phyloP scores from a whole-genome alignment of 768 basidiomycete genomes.

The Kwoniella sp. region DNA sequence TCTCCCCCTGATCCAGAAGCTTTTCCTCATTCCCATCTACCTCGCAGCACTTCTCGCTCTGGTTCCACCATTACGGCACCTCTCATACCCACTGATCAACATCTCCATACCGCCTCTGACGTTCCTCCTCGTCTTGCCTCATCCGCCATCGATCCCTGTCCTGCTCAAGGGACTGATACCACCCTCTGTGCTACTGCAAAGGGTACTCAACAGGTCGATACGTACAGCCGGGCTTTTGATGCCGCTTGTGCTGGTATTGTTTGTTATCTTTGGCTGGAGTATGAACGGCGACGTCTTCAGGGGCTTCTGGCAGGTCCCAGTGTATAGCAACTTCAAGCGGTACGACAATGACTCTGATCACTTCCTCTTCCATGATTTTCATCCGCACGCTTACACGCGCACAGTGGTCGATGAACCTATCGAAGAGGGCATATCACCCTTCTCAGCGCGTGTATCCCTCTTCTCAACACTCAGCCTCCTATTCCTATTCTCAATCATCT shows the following conservation, averaged over 20 bases:
- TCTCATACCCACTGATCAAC: constrained; percentile 22
- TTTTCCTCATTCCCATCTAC: constrained; percentile 22
- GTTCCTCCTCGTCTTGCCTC: constrained; percentile 29
- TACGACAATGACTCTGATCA: too few species aligned
- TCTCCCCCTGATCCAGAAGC: constrained; percentile 1
- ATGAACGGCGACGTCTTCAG: constrained; percentile 47
- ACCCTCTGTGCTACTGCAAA: constrained; percentile 24
- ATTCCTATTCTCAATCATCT: constrained; percentile 25
- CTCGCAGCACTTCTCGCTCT: constrained; percentile 17
- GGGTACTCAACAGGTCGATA: constrained; percentile 13
- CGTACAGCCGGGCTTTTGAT: constrained; percentile 25
- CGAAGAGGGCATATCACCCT: constrained; percentile 39
- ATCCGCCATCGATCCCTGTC: constrained; percentile 28
- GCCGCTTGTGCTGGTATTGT: constrained; percentile 30
- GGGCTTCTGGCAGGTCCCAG: constrained; percentile 21
- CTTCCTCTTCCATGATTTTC: too few species aligned
- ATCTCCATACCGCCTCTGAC: constrained; percentile 38
- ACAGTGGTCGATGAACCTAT: constrained; percentile 9
- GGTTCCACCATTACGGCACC: not conserved
- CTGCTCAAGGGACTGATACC: constrained; percentile 25
- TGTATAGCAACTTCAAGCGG: too few species aligned
- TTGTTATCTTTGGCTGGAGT: constrained; percentile 30
- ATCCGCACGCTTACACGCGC: not conserved
- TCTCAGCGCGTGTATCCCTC: constrained; percentile 30
- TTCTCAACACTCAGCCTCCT: constrained; percentile 33